Conservation (phyloP, 805 yeast species). For the Jamesozyma lodderae region DNA sequence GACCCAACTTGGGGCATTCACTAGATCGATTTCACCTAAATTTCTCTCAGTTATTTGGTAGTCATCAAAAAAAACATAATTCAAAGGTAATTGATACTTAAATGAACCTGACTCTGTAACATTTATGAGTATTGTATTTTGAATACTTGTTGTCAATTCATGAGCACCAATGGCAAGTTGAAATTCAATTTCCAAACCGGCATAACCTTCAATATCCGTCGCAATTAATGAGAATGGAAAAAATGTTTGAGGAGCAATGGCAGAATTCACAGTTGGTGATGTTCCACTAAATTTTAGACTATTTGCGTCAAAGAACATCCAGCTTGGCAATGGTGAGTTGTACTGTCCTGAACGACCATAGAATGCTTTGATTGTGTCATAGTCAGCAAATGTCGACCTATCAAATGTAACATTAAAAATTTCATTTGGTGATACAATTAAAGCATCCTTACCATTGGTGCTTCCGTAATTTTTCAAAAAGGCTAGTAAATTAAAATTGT, state of each 20-base stretch:
- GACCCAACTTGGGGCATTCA: constrained; percentile 55
- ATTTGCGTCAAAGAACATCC: constrained; percentile 64
- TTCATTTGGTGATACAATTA: constrained; percentile 65
- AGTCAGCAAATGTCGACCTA: constrained; percentile 46
- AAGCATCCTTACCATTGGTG: constrained; percentile 67
- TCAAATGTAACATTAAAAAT: constrained; percentile 59
- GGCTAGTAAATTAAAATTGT: constrained; percentile 33
- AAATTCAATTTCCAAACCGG: constrained; percentile 65
- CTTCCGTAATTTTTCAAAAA: constrained; percentile 57
- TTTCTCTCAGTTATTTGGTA: constrained; percentile 37
- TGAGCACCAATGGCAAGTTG: constrained; percentile 82
- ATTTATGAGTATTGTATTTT: constrained; percentile 49
- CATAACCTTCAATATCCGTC: constrained; percentile 63
- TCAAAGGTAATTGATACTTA: constrained; percentile 50
- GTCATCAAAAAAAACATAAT: constrained; percentile 60
- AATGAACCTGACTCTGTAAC: constrained; percentile 57
- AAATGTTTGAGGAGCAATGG: constrained; percentile 75
- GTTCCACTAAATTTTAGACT: constrained; percentile 70
- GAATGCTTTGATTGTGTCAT: constrained; percentile 40
- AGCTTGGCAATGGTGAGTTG: constrained; percentile 82
- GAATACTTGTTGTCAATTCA: constrained; percentile 56
- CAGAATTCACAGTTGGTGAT: constrained; percentile 79
- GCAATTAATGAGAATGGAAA: constrained; percentile 70
- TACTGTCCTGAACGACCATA: constrained; percentile 68
- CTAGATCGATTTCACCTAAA: constrained; percentile 43